Base-by-base conservation (phyloP, 2,329 filamentous ascomycete species). In the Beauveria australis region DNA sequence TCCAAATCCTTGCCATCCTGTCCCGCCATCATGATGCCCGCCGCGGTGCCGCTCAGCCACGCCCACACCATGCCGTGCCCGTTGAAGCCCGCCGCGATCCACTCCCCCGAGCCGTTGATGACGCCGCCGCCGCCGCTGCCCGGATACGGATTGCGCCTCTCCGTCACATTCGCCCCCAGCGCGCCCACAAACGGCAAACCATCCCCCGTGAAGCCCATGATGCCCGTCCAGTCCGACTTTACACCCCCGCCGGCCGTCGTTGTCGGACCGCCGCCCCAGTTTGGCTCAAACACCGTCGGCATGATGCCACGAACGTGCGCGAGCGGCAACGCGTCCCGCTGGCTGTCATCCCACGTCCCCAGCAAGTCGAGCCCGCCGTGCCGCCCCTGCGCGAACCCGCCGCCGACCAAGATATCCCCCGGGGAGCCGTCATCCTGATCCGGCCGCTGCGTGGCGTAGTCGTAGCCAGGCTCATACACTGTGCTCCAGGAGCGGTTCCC, bases 1-100 rank as follows among this genome's bases (percentile, higher is more conserved):
- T 64, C 63, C 30, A 75, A 43, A 3, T 70, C 63, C 2, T 72
- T 69, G 0, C 68, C 62, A 18, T 76, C 73, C 40, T 67, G 72
- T 0, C 75, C 76, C 0, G 75, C 64, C 9, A 82, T 67, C 77
- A 80, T 80, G 3, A 77, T 63, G 0, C 72, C 79, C 56, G 80
- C 47, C 0, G 79, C 80, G 12, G 73, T 74, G 0, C 79, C 80
- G 49, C 74, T 79, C 16, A 81, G 72, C 79, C 80, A 83, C 3
- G 79, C 76, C 72, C 76, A 79, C 2, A 78, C 77, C 79, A 83
- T 82, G 4, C 81, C 81, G 48, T 82, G 77, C 16, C 80, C 80
- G 48, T 71, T 75, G 65, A 78, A 83, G 1, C 79, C 81, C 1
- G 77, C 79, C 1, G 77, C 72, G n/a, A 82, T 72, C 79, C 79